Evolutionary conservation across 768 basidiomycete genomes (phyloP), one percentile per base, ranked within the genome.

Genomic region (Collybia sp.): DNA sequence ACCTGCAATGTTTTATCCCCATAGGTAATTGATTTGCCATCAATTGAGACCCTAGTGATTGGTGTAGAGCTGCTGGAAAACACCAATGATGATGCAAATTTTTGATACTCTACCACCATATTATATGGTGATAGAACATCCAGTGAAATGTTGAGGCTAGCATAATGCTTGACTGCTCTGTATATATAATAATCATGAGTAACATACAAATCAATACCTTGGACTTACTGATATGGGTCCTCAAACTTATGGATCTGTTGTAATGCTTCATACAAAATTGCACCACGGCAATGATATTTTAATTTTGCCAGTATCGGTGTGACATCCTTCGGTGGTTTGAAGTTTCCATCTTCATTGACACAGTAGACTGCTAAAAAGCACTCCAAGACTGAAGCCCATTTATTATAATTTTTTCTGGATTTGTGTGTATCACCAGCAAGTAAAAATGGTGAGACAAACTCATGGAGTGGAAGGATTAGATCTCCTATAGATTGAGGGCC

Each of bases 281-380:
- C 36, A 35, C 44, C 44, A 16, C 44, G 2, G 44, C 44, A 45
- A 38, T 12, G 12, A 45, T 45, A 45, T 36, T 37, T 16, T 11
- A 35, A 12, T 12, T 17, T 45, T 30, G 44, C 32, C 11, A 45
- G 37, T 5, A 36, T 8, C 35, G 12, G 32, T 13, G 44, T 37
- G 13, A 45, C 13, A 12, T 45, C 9, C 12, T 38, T 8, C 12
- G 44, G 6, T 18, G 17, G 5, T 37, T 13, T 5, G 35, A 45
- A 45, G 12, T 36, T 38, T 8, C 44, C 44, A 45, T 45, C 35
- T 1, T 12, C 15, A 12, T 35, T 45, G 16, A 45, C 6, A 18
- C 15, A 4, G 9, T 10, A 12, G 20, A 45, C 9, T 2, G 44
- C 34, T 20, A 45, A 25, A 11, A 8, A 45, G 32, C 44, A 45